Conservation (phyloP, 2,329 filamentous ascomycete species). For the Ciborinia camelliae region DNA sequence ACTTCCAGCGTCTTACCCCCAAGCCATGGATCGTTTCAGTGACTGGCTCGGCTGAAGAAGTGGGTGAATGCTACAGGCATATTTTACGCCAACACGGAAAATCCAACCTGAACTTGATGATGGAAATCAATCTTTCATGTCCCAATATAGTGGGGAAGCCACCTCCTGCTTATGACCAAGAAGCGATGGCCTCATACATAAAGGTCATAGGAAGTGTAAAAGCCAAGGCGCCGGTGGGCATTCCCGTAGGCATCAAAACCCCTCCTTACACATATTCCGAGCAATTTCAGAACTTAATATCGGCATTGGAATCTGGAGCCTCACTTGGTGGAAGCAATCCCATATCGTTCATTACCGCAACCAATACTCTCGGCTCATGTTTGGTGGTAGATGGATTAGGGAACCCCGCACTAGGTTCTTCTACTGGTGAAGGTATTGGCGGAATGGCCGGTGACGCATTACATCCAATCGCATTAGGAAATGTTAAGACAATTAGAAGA, state of each 20-base stretch:
- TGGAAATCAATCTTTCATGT: conserved; percentile 77
- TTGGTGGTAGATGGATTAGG: conserved; percentile 49
- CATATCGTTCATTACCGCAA: conserved; percentile 68
- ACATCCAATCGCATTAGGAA: conserved; percentile 71
- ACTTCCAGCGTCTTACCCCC: conserved; percentile 19
- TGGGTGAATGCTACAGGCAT: conserved; percentile 51
- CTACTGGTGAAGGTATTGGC: conserved; percentile 56
- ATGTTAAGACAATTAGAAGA: conserved; percentile 63
- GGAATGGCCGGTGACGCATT: conserved; percentile 70
- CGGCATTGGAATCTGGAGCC: conserved; percentile 43
- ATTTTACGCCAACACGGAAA: conserved; percentile 39
- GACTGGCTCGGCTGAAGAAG: conserved; percentile 59
- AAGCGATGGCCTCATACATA: conserved; percentile 54
- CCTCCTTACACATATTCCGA: conserved; percentile 71
- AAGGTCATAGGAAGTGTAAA: conserved; percentile 22
- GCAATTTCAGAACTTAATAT: conserved; percentile 58
- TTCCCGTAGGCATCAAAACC: conserved; percentile 62
- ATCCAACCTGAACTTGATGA: conserved; percentile 41
- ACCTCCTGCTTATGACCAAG: conserved; percentile 65
- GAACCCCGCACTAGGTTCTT: conserved; percentile 47
- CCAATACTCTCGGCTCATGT: conserved; percentile 70
- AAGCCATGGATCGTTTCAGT: conserved; percentile 70
- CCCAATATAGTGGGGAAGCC: conserved; percentile 68
- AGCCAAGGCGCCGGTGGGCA: neutral
- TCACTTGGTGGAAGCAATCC: conserved; percentile 39